Evolutionary conservation across 306 rosid genomes (phyloP).

Genomic region (Hippophae gyantsensis): DNA sequence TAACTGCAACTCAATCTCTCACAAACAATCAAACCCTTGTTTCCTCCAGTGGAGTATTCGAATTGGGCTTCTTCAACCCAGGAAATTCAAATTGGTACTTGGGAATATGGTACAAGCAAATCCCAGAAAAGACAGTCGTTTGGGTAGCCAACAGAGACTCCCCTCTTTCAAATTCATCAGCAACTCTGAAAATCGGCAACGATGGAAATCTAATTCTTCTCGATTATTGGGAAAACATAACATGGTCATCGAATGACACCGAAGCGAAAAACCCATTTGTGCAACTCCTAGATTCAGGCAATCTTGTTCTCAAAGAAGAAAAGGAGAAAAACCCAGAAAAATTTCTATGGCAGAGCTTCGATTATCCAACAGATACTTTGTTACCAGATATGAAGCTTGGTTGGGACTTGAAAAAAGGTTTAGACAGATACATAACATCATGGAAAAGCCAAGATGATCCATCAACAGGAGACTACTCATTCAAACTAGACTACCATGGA

Average conservation of each 20-base stretch:
- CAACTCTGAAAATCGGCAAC: conserved; percentile 27
- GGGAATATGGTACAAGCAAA: conserved; percentile 59
- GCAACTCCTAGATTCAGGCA: conserved; percentile 52
- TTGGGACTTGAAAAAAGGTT: conserved; percentile 35
- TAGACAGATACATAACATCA: conserved; percentile 37
- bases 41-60: conserved; percentile 33
- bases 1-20: conserved; percentile 38
- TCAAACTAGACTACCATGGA: conserved; percentile 38
- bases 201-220: conserved; percentile 32
- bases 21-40: conserved; percentile 32
- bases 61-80: conserved; percentile 40
- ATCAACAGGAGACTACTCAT: conserved; percentile 36
- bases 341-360: conserved; percentile 67
- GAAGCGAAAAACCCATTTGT: conserved; percentile 19
- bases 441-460: conserved; percentile 50
- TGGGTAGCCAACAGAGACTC: conserved; percentile 80
- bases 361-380: conserved; percentile 52
- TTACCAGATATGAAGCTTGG: conserved; percentile 68
- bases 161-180: conserved; percentile 35
- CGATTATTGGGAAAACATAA: conserved; percentile 4
- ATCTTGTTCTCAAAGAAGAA: conserved; percentile 38
- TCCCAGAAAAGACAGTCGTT: conserved; percentile 17
- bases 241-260: conserved; percentile 46
- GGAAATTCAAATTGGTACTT: conserved; percentile 33
- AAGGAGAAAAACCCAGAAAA: conserved; percentile 14